Evolutionary conservation across 345 rosid genomes (phyloP).

Genomic region (Gossypioides kirkii): DNA sequence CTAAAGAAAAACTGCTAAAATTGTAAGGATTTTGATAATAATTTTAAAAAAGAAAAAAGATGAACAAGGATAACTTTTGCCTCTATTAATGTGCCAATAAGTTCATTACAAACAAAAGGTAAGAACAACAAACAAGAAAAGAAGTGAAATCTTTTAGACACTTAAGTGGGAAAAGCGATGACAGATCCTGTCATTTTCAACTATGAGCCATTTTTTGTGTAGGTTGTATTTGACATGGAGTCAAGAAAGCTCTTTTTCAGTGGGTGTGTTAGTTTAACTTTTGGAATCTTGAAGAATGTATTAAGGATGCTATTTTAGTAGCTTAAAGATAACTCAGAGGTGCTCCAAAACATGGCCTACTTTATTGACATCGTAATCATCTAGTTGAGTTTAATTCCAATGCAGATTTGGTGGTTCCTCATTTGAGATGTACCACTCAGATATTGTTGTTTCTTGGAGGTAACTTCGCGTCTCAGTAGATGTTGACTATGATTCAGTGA

Average conservation of each 20-base stretch:
- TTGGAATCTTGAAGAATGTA: not conserved
- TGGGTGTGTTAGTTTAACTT: not conserved
- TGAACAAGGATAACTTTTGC: not conserved
- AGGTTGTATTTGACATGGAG: not conserved
- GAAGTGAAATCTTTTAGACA: not conserved
- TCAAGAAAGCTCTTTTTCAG: not conserved
- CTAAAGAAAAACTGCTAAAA: slow-evolving; percentile 41
- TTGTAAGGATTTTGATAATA: slow-evolving; percentile 19
- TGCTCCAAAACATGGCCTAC: not conserved
- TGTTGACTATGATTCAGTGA: not conserved
- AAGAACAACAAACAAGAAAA: not conserved
- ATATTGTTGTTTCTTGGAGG: not conserved
- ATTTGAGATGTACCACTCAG: not conserved
- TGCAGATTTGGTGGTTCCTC: not conserved
- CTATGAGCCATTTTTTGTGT: not conserved
- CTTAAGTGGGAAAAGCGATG: not conserved
- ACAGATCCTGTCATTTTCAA: not conserved
- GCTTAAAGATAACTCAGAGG: not conserved
- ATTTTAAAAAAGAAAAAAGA: not conserved
- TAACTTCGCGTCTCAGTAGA: not conserved
- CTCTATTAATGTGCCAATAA: not conserved
- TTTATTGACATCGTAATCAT: not conserved
- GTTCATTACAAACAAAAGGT: not conserved
- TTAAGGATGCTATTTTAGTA: not conserved
- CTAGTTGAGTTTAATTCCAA: not conserved